Evolutionary conservation across 306 rosid species (phyloP).

Genomic region (Purshia tridentata): DNA sequence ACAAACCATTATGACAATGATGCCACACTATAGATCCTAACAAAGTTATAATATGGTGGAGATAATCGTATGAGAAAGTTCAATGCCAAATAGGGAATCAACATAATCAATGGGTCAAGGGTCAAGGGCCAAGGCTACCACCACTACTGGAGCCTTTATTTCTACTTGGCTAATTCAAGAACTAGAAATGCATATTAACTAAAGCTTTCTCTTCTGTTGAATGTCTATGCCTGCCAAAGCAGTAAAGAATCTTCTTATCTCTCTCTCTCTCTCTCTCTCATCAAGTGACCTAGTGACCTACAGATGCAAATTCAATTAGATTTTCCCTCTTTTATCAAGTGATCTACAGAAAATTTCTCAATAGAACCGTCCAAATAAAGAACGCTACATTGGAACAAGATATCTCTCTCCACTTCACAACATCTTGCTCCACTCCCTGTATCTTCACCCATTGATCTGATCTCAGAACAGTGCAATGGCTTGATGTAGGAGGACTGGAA

Average conservation of each 20-base stretch:
- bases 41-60: background rate
- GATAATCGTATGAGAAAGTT: background rate
- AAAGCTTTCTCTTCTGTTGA: background rate
- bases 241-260: background rate
- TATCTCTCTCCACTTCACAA: background rate
- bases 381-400: background rate
- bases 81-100: background rate
- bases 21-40: background rate
- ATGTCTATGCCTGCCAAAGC: background rate
- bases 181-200: background rate
- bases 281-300: background rate
- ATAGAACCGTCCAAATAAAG: background rate
- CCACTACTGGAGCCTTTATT: background rate
- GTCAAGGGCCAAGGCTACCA: background rate
- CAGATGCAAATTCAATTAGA: background rate
- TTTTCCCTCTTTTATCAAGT: background rate
- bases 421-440: background rate
- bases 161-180: background rate
- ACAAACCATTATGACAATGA: background rate
- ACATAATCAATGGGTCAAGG: background rate
- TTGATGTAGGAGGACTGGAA: background rate
- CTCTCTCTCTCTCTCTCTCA: background rate
- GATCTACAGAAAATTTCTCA: background rate
- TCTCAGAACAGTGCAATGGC: background rate
- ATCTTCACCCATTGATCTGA: background rate